These are phyloP conservation scores for Lactarius tabidus DNA, from an alignment of 768 basidiomycete species.

Conservation along the genomic window DNA sequence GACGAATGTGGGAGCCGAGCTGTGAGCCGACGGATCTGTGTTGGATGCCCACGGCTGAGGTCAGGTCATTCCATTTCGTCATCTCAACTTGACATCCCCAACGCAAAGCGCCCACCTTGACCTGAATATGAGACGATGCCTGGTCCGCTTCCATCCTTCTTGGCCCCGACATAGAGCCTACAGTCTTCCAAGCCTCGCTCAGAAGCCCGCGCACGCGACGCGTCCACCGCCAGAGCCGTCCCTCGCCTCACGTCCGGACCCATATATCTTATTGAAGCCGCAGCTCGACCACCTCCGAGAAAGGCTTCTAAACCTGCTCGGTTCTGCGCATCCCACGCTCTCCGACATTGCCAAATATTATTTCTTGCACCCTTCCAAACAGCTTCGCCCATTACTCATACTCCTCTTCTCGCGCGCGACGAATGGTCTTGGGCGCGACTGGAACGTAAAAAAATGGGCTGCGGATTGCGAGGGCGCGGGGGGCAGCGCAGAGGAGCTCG, in stretches of 20 bases:
- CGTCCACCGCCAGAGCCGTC: background rate
- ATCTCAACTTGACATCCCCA: background rate
- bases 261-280: constrained; percentile 62
- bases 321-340: constrained; percentile 84
- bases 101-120: background rate
- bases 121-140: constrained; percentile 21
- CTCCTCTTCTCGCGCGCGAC: constrained; percentile 89
- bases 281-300: constrained; percentile 71
- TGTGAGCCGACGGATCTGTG: background rate
- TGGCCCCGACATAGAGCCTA: constrained; percentile 8
- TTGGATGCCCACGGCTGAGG: background rate
- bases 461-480: constrained; percentile 54
- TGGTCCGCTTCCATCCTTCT: background rate
- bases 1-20: background rate
- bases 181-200: constrained; percentile 15
- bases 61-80: background rate
- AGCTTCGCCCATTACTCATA: constrained; percentile 84
- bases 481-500: constrained; percentile 57
- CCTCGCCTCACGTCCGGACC: constrained; percentile 45
- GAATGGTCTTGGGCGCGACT: constrained; percentile 76
- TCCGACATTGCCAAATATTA: constrained; percentile 89
- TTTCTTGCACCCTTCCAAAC: constrained; percentile 85
- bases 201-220: constrained; percentile 15
- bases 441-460: constrained; percentile 56
- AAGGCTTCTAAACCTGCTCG: constrained; percentile 72